Evolutionary conservation across 1,139 yeast species (phyloP).

Genomic region (Candida sanyaensis): DNA sequence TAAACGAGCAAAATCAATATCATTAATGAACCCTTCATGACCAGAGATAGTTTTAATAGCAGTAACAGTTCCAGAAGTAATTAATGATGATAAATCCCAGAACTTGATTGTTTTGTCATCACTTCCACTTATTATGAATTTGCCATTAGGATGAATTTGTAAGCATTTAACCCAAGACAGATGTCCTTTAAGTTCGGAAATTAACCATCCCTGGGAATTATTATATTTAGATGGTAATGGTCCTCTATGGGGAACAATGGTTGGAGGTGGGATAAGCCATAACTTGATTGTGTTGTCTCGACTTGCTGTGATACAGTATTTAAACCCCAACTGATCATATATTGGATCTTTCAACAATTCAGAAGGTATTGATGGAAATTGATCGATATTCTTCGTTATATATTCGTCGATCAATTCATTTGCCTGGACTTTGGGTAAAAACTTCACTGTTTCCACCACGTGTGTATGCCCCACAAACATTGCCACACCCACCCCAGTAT

Average conservation of each 20-base stretch:
- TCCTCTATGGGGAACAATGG: conserved; percentile 49
- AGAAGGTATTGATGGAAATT: conserved; percentile 38
- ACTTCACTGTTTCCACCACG: conserved; percentile 74
- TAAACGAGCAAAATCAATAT: conserved; percentile 60
- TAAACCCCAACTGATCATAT: conserved; percentile 51
- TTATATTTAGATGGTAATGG: conserved; percentile 55
- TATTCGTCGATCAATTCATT: conserved; percentile 53
- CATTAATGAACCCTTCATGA: conserved; percentile 74
- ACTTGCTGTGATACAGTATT: conserved; percentile 76
- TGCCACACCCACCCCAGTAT: conserved; percentile 69
- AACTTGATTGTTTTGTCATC: conserved; percentile 78
- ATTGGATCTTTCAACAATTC: conserved; percentile 29
- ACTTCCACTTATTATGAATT: conserved; percentile 67
- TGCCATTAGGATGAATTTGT: conserved; percentile 74
- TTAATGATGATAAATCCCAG: conserved; percentile 71
- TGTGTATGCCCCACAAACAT: conserved; percentile 77
- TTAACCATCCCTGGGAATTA: conserved; percentile 61
- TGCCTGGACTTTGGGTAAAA: conserved; percentile 56
- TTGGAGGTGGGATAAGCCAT: conserved; percentile 75
- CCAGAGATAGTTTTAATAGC: conserved; percentile 55
- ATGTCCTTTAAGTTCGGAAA: conserved; percentile 67
- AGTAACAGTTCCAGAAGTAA: conserved; percentile 42
- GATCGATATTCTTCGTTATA: conserved; percentile 32
- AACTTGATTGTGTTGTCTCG: conserved; percentile 75
- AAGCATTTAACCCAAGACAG: conserved; percentile 84